phyloP scores from a whole-genome alignment of 2,329 filamentous ascomycete species.

The Lecanicillium sp. region DNA sequence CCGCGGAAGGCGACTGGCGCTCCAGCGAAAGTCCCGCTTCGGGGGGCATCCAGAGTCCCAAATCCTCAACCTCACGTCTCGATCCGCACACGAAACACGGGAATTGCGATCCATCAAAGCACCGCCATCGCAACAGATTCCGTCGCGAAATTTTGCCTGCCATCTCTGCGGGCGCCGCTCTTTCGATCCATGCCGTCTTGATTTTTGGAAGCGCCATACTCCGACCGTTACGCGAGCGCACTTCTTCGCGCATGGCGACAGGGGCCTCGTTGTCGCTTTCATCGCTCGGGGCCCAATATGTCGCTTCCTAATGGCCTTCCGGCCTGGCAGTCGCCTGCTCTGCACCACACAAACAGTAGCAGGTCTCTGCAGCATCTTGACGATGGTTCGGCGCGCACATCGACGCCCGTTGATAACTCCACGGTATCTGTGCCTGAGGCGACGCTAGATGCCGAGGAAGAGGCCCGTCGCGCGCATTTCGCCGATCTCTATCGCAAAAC shows the following conservation, averaged over 20 bases:
- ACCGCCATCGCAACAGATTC: conserved; percentile 33
- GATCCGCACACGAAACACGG: conserved; percentile 42
- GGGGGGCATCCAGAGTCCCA: conserved; percentile 16
- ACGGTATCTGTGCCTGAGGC: conserved; percentile 52
- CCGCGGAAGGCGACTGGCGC: conserved; percentile 1
- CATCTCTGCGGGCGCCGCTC: conserved; percentile 48
- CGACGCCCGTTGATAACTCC: conserved; percentile 43
- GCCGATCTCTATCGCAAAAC: conserved; percentile 68
- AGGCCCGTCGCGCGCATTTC: conserved; percentile 66
- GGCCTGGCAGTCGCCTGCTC: conserved; percentile 54
- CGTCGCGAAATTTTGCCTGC: conserved; percentile 27
- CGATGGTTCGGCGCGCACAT: conserved; percentile 46
- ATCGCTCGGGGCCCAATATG: conserved; percentile 49
- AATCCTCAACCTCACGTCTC: conserved; percentile 50
- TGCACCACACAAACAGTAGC: conserved; percentile 38
- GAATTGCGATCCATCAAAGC: conserved; percentile 44
- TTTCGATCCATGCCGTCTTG: conserved; percentile 43
- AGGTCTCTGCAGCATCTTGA: conserved; percentile 51
- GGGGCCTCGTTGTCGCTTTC: conserved; percentile 38
- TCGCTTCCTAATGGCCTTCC: conserved; percentile 60
- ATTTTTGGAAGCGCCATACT: conserved; percentile 35
- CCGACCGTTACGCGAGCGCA: conserved; percentile 44
- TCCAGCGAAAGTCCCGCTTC: conserved; percentile 8
- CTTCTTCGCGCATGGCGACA: conserved; percentile 49
- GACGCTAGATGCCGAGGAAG: conserved; percentile 54